Conservation (phyloP, 768 basidiomycete genomes). For the Sarcomyxa edulis region DNA sequence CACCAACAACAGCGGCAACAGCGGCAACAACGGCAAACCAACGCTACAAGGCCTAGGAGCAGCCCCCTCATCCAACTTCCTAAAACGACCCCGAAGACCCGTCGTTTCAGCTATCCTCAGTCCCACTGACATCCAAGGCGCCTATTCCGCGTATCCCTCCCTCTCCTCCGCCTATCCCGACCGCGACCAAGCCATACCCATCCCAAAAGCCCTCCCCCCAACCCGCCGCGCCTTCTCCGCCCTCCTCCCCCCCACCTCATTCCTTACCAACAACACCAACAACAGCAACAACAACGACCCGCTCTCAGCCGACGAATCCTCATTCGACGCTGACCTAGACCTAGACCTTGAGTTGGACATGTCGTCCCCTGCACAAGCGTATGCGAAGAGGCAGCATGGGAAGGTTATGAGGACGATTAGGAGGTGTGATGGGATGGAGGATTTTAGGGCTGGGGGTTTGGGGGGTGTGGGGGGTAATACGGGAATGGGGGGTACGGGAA, state of each 20-base stretch:
- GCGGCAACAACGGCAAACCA: constrained; percentile 39
- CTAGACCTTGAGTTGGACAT: too few species aligned
- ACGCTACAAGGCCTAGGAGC: constrained; percentile 49
- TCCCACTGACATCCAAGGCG: constrained; percentile 39
- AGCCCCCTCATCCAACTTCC: constrained; percentile 44
- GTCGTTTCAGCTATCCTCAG: constrained; percentile 60
- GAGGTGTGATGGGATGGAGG: constrained; percentile 77
- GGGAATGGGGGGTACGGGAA: constrained; percentile 28
- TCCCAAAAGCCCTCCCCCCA: constrained; percentile 41
- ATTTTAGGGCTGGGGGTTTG: constrained; percentile 65
- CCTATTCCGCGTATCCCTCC: constrained; percentile 41
- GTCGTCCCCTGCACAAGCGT: constrained; percentile 80
- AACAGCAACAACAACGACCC: too few species aligned
- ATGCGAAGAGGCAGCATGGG: constrained; percentile 69
- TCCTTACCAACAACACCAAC: constrained; percentile 31
- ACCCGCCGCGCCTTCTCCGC: constrained; percentile 75
- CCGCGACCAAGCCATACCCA: too few species aligned
- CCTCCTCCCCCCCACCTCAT: constrained; percentile 58
- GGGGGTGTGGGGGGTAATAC: constrained; percentile 71
- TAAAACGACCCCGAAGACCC: constrained; percentile 62
- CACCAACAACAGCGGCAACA: too few species aligned
- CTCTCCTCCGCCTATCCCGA: constrained; percentile 19
- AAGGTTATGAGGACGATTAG: constrained; percentile 79
- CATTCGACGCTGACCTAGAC: constrained; percentile 64
- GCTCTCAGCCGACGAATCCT: constrained; percentile 44